Conservation (phyloP, 1,284 basidiomycete species). For the Ustilago nuda region DNA sequence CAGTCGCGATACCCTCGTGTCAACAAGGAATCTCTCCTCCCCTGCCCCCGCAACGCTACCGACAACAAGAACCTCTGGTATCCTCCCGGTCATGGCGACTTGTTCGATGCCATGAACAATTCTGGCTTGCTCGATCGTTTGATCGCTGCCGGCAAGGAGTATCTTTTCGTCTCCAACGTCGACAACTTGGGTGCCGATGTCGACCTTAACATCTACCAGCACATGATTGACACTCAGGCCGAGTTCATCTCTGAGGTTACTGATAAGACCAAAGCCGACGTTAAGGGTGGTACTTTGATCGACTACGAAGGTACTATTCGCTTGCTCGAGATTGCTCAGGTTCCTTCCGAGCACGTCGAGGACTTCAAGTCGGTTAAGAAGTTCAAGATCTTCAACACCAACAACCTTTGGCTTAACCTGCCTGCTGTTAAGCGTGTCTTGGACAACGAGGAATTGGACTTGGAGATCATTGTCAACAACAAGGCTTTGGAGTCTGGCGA, state of each 20-base stretch:
- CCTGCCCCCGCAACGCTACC: constrained; percentile 84
- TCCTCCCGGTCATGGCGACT: constrained; percentile 97
- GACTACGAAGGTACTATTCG: constrained; percentile 95
- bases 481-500: constrained; percentile 75
- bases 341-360: constrained; percentile 95
- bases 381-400: constrained; percentile 75
- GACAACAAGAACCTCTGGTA: constrained; percentile 94
- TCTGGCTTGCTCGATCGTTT: constrained; percentile 96
- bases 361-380: constrained; percentile 90
- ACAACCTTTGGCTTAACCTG: constrained; percentile 97
- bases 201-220: constrained; percentile 75
- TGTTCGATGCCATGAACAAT: constrained; percentile 92
- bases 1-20: constrained; percentile 98
- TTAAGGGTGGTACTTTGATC: constrained; percentile 97
- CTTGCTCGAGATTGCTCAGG: constrained; percentile 97
- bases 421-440: constrained; percentile 90
- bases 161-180: constrained; percentile 98
- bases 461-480: constrained; percentile 97
- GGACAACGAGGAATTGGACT: constrained; percentile 82
- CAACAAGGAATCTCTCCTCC: constrained; percentile 91
- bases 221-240: constrained; percentile 70
- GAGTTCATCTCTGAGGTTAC: constrained; percentile 77
- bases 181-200: constrained; percentile 98
- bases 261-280: constrained; percentile 99
- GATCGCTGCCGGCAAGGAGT: constrained; percentile 94